phyloP scores from a whole-genome alignment of 2,329 filamentous ascomycete genomes.

The Chalara sp. region DNA sequence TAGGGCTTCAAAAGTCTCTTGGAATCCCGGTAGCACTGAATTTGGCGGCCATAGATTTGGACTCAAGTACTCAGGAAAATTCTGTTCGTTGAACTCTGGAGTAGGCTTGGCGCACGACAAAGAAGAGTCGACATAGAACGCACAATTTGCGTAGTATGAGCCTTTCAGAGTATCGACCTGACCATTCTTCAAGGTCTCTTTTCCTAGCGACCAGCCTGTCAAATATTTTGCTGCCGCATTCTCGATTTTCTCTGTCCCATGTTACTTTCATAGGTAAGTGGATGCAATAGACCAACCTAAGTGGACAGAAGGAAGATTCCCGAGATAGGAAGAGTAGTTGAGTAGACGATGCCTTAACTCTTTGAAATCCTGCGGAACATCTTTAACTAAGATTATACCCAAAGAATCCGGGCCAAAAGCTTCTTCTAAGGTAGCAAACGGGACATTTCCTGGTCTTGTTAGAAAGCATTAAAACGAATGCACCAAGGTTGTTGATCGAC shows the following conservation, averaged over 20 bases:
- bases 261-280: slow-evolving; percentile 5
- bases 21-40: slow-evolving; percentile 67
- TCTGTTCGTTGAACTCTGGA: slow-evolving; percentile 46
- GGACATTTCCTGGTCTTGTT: slow-evolving; percentile 48
- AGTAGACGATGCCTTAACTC: slow-evolving; percentile 68
- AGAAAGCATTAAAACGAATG: too few species aligned
- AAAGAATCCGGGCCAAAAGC: slow-evolving; percentile 89
- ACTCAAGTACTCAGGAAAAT: slow-evolving; percentile 82
- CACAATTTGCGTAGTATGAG: slow-evolving; percentile 79
- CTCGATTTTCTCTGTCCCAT: slow-evolving; percentile 44
- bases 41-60: slow-evolving; percentile 82
- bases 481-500: too few species aligned
- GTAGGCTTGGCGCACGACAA: slow-evolving; percentile 58
- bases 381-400: slow-evolving; percentile 89
- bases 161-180: slow-evolving; percentile 76
- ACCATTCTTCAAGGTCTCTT: slow-evolving; percentile 73
- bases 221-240: slow-evolving; percentile 57
- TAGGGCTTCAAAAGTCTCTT: slow-evolving; percentile 62
- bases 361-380: slow-evolving; percentile 66
- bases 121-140: slow-evolving; percentile 61
- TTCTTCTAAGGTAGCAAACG: slow-evolving; percentile 61
- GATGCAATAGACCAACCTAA: slow-evolving; percentile 49
- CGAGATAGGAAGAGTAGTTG: slow-evolving; percentile 84
- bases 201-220: slow-evolving; percentile 74
- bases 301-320: slow-evolving; percentile 65